These are phyloP conservation scores for Tothia fuscella DNA, from an alignment of 2,329 filamentous ascomycete genomes.

Conservation along the genomic window DNA sequence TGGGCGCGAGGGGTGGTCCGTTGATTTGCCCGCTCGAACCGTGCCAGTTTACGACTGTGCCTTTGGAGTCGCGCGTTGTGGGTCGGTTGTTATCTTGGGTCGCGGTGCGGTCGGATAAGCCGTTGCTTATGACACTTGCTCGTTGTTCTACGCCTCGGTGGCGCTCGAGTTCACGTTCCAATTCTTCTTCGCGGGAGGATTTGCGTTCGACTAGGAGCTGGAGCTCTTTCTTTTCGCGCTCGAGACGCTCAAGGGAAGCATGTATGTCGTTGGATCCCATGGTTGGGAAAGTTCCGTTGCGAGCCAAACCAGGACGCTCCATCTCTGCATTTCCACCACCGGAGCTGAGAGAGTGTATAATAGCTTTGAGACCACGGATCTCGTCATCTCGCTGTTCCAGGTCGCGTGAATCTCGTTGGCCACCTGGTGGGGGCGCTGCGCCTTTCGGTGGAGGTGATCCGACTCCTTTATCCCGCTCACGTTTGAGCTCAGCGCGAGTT, in stretches of 20 bases:
- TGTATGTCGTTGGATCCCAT: conserved; percentile 40
- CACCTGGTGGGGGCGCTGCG: conserved; percentile 26
- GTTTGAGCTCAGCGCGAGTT: conserved; percentile 72
- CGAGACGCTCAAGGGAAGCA: conserved; percentile 54
- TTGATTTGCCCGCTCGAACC: conserved; percentile 34
- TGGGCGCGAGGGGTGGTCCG: conserved; percentile 49
- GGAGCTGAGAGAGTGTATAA: conserved; percentile 88
- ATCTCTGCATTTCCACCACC: conserved; percentile 38
- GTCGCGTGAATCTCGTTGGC: conserved; percentile 52
- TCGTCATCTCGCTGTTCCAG: conserved; percentile 93
- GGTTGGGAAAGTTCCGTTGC: conserved; percentile 17
- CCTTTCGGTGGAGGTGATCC: conserved; percentile 48
- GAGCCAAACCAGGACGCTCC: conserved; percentile 20
- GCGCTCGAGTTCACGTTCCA: conserved; percentile 68
- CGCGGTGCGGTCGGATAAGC: conserved; percentile 35
- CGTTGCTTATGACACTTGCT: conserved; percentile 42
- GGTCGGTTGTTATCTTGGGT: conserved; percentile 40
- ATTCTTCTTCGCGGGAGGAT: conserved; percentile 63
- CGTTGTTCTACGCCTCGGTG: conserved; percentile 34
- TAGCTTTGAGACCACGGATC: conserved; percentile 91
- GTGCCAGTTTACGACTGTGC: conserved; percentile 46
- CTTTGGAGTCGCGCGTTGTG: conserved; percentile 54
- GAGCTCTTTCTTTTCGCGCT: conserved; percentile 69
- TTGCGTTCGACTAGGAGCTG: conserved; percentile 63
- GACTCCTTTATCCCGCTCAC: conserved; percentile 74